Evolutionary conservation across 345 rosid species (phyloP).

Genomic region (Arabis alpina): DNA sequence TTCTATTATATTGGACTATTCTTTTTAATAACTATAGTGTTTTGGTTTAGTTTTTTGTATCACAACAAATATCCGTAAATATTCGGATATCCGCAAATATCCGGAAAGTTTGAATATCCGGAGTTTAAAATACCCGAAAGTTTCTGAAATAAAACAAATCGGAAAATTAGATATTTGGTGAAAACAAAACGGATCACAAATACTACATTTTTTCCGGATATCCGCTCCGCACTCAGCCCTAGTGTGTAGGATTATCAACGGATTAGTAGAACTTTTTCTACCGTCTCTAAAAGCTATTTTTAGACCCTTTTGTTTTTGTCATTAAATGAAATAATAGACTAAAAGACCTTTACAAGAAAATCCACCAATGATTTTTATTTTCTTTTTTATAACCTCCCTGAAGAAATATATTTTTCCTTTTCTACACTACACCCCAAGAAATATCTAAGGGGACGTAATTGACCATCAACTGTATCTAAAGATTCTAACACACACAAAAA

Average conservation of each 20-base stretch:
- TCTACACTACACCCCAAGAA: constrained; percentile 27
- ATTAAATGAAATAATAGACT: constrained; percentile 6
- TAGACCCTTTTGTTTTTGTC: constrained; percentile 1
- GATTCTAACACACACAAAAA: constrained; percentile 11
- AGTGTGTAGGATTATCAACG: constrained; percentile 3
- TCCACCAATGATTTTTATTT: background rate
- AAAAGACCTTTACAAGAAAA: background rate
- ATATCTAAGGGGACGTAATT: constrained; percentile 18
- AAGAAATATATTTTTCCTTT: background rate
- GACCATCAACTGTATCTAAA: constrained; percentile 24
- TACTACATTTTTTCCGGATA: too few relatives aligned
- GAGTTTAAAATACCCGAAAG: too few relatives aligned
- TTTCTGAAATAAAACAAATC: too few relatives aligned
- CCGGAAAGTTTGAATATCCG: too few relatives aligned
- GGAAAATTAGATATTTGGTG: too few relatives aligned
- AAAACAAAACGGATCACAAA: too few relatives aligned
- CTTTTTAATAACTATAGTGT: too few relatives aligned
- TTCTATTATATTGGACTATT: too few relatives aligned
- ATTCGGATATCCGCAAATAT: too few relatives aligned
- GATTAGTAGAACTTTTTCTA: constrained; percentile 5
- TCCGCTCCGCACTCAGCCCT: too few relatives aligned
- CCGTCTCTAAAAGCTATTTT: background rate
- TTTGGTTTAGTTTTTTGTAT: too few relatives aligned
- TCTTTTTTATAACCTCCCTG: background rate
- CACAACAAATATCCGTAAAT: too few relatives aligned